Base-by-base conservation (phyloP, 208 protist species). In the Crithidia bombi region DNA sequence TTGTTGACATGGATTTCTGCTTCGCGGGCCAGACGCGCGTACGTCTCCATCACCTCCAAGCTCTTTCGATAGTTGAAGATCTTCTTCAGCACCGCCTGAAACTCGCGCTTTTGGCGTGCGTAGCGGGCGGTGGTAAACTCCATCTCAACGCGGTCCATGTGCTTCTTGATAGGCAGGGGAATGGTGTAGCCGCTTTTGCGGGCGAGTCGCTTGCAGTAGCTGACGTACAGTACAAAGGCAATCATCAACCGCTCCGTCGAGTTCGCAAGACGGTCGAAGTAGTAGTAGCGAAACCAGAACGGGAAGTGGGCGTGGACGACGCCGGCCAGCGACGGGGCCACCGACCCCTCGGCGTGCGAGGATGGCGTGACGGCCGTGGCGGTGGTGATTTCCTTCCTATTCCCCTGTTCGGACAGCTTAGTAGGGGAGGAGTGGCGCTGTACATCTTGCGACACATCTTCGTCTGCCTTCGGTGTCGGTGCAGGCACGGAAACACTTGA, bases 241-340 rank as follows among this genome's bases (percentile, higher is more conserved):
- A 58, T 58, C 12, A 35, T 35, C 54, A 58, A 35, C 6, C 54
- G 54, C 54, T 58, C 54, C 19, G 54, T 58, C 9, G 54, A 58
- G 33, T 26, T 58, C 33, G 30, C 33, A 2, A 58, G 33, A 5
- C 54, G 54, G n/a, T 58, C 54, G 33, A 58, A 58, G 54, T 58
- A 58, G 54, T 38, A 58, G 54, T 58, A 58, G 54, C 54, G 54
- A 35, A 58, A 58, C 54, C 54, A 58, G 26, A 58, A 58, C n/a
- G 54, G 54, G 10, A 58, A 58, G 3, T 43, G 30, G 3, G 28
- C 19, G 54, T 58, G 54, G 19, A 43, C 7, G n/a, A n/a, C 3
- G 33, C 54, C 14, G 21, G 54, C 33, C 54, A 58, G 33, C 14
- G 54, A 58, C n/a, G 54, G 54, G 6, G 33, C 30, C 19, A 58